Evolutionary conservation across 108 stramenopile genomes (phyloP), one percentile per base, ranked within the genome.

Genomic region (Hondaea fermentalgiana): DNA sequence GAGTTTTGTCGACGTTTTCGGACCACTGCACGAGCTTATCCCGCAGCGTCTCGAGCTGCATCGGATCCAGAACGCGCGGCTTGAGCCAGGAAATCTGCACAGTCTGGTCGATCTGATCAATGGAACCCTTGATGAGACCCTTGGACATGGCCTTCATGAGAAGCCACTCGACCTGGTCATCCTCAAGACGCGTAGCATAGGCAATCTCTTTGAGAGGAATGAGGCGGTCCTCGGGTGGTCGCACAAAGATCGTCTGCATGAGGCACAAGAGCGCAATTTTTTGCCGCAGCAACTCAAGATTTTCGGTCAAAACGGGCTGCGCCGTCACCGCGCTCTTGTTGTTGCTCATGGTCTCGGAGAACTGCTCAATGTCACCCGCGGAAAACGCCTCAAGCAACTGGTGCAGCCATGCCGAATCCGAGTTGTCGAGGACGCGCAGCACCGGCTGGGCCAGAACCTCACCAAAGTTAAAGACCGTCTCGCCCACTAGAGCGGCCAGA

Each of bases 91-190:
- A 95, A 8, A 99, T 96, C 69, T 95, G 92, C 6, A 98, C 95
- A 5, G 93, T 92, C 88, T 92, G 88, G 58, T 95, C 96, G 5
- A 97, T 95, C 92, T 97, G 94, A 91, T 98, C 97, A 93, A 98
- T 96, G 35, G 64, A 91, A 44, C 93, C 94, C 90, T 96, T 93
- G 72, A 99, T 94, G 23, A 99, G 92, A n/a, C 96, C 92, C 91
- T 97, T 92, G n/a, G 95, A 94, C 90, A 99, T 93, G 47, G 97
- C 98, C 28, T 97, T 91, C 99, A 99, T 99, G 55, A 98, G 89
- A 59, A 99, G 93, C 99, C 97, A 97, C 90, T 99, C 99, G 55
- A 99, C 99, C 92, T 98, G 97, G 59, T 97, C 97, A 49, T 88
- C 19, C 16, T 92, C 91, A 49, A 97, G 89, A 16, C 92, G 91